These are phyloP conservation scores for Pelargonium nanum DNA, from an alignment of 345 rosid genomes.

Conservation along the genomic window DNA sequence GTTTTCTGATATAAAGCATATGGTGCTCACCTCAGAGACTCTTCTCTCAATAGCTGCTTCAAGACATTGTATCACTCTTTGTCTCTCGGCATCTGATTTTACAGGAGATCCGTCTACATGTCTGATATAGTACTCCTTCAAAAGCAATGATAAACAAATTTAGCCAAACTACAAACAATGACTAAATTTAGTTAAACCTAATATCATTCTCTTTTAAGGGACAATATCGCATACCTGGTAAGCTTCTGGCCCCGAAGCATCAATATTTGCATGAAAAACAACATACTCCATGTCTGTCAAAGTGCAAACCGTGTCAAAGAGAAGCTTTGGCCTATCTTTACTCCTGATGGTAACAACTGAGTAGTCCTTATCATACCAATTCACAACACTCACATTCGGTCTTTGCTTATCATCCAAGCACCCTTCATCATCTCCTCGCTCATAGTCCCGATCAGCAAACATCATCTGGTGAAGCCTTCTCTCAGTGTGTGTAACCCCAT, in stretches of 20 bases:
- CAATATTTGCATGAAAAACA: slow-evolving; percentile 80
- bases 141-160: slow-evolving; percentile 3
- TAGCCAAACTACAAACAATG: neutral
- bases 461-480: slow-evolving; percentile 98
- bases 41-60: slow-evolving; percentile 93
- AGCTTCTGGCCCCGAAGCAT: slow-evolving; percentile 58
- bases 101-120: slow-evolving; percentile 89
- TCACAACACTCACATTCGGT: slow-evolving; percentile 68
- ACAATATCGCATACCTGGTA: slow-evolving; percentile 42
- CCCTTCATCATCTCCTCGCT: slow-evolving; percentile 31
- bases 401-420: slow-evolving; percentile 42
- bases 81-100: slow-evolving; percentile 70
- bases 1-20: neutral
- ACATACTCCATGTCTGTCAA: slow-evolving; percentile 95
- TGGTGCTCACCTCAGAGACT: slow-evolving; percentile 66
- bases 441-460: slow-evolving; percentile 94
- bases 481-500: slow-evolving; percentile 54
- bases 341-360: slow-evolving; percentile 67
- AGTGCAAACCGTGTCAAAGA: slow-evolving; percentile 78
- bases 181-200: no score
- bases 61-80: slow-evolving; percentile 74
- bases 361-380: slow-evolving; percentile 77
- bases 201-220: neutral
- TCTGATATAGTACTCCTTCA: slow-evolving; percentile 75
- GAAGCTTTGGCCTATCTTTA: slow-evolving; percentile 89